phyloP scores from a whole-genome alignment of 1,139 yeast genomes.

The Hyphopichia buzzinii region DNA sequence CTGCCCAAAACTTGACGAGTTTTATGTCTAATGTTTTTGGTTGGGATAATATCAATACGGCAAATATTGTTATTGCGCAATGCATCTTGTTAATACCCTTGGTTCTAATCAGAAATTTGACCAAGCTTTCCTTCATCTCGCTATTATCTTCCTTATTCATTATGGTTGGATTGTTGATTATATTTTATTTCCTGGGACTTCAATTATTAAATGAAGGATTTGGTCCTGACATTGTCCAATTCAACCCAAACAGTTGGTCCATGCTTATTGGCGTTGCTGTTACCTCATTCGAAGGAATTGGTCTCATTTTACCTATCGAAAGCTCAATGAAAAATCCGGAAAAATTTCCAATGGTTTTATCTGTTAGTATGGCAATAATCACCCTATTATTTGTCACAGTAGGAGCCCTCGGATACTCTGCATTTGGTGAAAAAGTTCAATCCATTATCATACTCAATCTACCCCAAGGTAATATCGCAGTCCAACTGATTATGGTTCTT shows the following conservation, averaged over 20 bases:
- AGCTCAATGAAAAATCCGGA: conserved; percentile 74
- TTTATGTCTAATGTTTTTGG: conserved; percentile 19
- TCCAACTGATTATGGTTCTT: conserved; percentile 62
- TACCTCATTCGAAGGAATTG: conserved; percentile 80
- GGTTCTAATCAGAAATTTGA: conserved; percentile 67
- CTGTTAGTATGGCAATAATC: conserved; percentile 57
- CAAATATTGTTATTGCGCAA: conserved; percentile 51
- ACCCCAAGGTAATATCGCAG: conserved; percentile 63
- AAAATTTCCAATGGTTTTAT: conserved; percentile 63
- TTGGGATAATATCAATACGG: conserved; percentile 15
- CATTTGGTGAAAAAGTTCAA: conserved; percentile 65
- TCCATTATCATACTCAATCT: conserved; percentile 69
- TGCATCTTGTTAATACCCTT: conserved; percentile 62
- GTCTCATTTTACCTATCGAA: conserved; percentile 73
- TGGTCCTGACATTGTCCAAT: conserved; percentile 46
- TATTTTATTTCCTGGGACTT: conserved; percentile 54
- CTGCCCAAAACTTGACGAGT: conserved; percentile 63
- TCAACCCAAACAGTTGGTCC: conserved; percentile 66
- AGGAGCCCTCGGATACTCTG: conserved; percentile 66
- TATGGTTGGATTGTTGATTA: conserved; percentile 60
- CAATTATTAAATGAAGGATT: conserved; percentile 47
- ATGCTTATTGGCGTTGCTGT: conserved; percentile 79
- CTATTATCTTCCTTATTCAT: conserved; percentile 67
- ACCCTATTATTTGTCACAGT: conserved; percentile 58
- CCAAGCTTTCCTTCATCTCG: conserved; percentile 67